Percentiles rank a stretch among this genome's conserved stretches.
Conservation (phyloP, 495 filamentous ascomycete species). For the Penicillium steckii region DNA sequence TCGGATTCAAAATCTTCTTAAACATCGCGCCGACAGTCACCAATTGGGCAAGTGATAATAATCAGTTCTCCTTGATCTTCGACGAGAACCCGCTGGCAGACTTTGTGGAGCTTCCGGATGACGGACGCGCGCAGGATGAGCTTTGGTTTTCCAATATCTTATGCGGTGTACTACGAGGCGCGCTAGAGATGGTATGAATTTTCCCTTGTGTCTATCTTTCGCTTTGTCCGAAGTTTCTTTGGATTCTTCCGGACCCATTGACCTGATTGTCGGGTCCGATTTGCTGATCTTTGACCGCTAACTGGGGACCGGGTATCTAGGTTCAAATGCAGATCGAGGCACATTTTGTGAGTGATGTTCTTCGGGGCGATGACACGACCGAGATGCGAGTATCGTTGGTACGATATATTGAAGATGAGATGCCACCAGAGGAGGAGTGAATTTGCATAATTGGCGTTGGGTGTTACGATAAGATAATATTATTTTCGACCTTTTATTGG, state of each 20-base stretch:
- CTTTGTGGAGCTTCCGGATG: conserved; percentile 96
- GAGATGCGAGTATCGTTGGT: conserved; percentile 95
- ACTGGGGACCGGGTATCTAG: conserved; percentile 33
- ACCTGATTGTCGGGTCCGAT: conserved; percentile 15
- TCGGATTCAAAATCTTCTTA: conserved; percentile 98
- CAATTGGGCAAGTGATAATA: conserved; percentile 94
- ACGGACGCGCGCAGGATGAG: conserved; percentile 93
- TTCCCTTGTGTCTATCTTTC: not conserved
- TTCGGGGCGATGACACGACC: conserved; percentile 91
- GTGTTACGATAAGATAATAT: too few relatives aligned
- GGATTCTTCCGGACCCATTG: not conserved
- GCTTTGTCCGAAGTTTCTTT: not conserved
- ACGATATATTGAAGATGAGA: conserved; percentile 95
- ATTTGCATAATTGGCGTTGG: conserved; percentile 19
- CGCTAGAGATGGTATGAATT: conserved; percentile 83
- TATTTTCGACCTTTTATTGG: too few relatives aligned
- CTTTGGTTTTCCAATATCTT: conserved; percentile 98
- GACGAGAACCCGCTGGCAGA: conserved; percentile 97
- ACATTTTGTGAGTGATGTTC: conserved; percentile 91
- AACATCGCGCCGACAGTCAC: conserved; percentile 95
- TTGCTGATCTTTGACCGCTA: conserved; percentile 15
- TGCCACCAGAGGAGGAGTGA: conserved; percentile 94
- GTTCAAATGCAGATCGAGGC: conserved; percentile 99
- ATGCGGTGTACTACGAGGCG: conserved; percentile 86
- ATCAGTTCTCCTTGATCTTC: conserved; percentile 92